phyloP scores from a whole-genome alignment of 2,329 filamentous ascomycete species.

The Aspergillus nomiae region DNA sequence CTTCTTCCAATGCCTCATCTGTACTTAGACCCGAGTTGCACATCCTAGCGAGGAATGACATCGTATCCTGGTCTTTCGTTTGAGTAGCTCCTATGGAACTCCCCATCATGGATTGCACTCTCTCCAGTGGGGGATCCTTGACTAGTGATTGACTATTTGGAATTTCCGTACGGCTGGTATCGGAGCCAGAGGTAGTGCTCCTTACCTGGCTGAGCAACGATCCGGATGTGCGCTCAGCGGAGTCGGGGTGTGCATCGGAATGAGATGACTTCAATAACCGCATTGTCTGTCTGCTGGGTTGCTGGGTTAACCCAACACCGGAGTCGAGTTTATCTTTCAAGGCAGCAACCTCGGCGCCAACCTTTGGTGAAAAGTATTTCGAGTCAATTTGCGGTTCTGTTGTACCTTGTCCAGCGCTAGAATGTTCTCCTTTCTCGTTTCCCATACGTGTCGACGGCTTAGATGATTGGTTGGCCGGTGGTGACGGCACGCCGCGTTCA shows the following conservation, averaged over 20 bases:
- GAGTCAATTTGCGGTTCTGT: conserved; percentile 12
- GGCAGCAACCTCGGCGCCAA: conserved; percentile 9
- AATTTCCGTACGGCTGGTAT: conserved; percentile 7
- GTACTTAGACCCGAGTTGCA: neutral
- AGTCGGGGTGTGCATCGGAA: conserved; percentile 13
- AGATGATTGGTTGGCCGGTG: neutral
- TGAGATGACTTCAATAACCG: conserved; percentile 14
- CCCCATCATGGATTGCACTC: conserved; percentile 8
- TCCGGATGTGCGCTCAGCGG: neutral
- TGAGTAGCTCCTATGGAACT: neutral
- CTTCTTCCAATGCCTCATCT: conserved; percentile 11
- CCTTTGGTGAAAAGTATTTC: conserved; percentile 12
- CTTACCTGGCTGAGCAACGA: conserved; percentile 11
- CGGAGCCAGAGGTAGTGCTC: conserved; percentile 14
- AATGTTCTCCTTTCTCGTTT: neutral
- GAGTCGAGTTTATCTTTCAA: conserved; percentile 24
- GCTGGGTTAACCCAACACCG: conserved; percentile 23
- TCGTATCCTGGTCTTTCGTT: conserved; percentile 10
- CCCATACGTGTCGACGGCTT: neutral
- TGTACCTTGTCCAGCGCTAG: too few species aligned
- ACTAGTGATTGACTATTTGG: conserved; percentile 6
- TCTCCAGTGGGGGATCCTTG: conserved; percentile 2
- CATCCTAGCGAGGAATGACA: conserved; percentile 10
- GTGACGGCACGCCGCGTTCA: conserved; percentile 24
- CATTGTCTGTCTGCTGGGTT: conserved; percentile 21